Base-by-base conservation (phyloP, 2,329 filamentous ascomycete species). In the Fonsecaea pedrosoi region DNA sequence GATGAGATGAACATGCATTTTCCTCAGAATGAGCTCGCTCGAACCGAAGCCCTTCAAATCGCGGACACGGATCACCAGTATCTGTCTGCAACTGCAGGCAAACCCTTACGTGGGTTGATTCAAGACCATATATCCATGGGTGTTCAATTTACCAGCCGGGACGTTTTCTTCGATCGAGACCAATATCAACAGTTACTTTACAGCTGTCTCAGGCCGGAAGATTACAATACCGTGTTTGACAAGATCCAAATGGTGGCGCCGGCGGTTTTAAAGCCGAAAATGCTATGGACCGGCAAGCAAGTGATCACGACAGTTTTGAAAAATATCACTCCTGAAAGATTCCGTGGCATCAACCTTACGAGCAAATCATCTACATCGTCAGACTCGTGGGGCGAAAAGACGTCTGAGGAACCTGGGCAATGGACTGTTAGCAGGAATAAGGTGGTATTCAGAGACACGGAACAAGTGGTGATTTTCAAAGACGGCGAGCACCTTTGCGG, bases 1-100 rank as follows among this genome's bases (percentile, higher is more conserved):
- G 95, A 99, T 77, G 95, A 99, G 79, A 99, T 99, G 95, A 99
- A 99, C 78, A 96, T 99, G 94, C 95, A 99, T 80, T 98, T 99
- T 75, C 95, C 95, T 1, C 95, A 99, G 74, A 98, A 97, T 73
- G 96, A 98, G 77, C 85, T 98, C 71, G 95, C 95, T 15, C 87
- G 95, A 73, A 92, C 94, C 1, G 95, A 99, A 81, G 95, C 95
- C 1, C 86, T 96, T 72, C 92, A 93, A 72, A 90, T 99, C 74
- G 95, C 95, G 42, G 94, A 98, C 77, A 97, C 95, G 2, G 94
- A 99, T 77, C 94, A 97, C 75, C 95, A 99, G 75, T 99, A 99
- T 77, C 86, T 99, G 40, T 96, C 94, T 38, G 92, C 91, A 21
- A 99, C 95, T 2, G 92, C 92, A 15, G 95, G 95, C 64, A 96